Percentiles rank a stretch among this genome's conserved stretches.
Conservation (phyloP, 2,329 filamentous ascomycete genomes). For the Pyrenochaeta sp. region DNA sequence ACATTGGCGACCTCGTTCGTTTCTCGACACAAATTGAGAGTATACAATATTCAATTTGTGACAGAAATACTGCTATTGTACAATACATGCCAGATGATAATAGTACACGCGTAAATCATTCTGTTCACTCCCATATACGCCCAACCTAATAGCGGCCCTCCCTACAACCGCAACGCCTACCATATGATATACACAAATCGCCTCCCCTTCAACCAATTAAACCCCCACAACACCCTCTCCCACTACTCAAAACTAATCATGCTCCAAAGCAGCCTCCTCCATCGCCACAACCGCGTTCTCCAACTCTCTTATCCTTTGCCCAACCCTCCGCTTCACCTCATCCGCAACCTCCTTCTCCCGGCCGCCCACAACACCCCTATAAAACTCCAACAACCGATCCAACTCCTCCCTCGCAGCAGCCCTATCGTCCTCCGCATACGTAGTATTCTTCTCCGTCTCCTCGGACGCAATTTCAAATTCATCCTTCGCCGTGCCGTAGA, state of each 20-base stretch:
- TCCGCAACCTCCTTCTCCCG: slow-evolving; percentile 54
- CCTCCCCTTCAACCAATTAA: neutral
- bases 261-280: slow-evolving; percentile 60
- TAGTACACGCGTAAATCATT: neutral
- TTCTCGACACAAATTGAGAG: too few species aligned
- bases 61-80: neutral
- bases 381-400: slow-evolving; percentile 58
- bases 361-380: slow-evolving; percentile 53
- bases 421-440: slow-evolving; percentile 64
- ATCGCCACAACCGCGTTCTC: slow-evolving; percentile 60
- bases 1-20: too few species aligned
- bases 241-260: slow-evolving; percentile 49
- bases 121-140: neutral
- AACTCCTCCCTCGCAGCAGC: slow-evolving; percentile 63
- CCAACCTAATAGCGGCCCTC: neutral
- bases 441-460: slow-evolving; percentile 62
- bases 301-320: slow-evolving; percentile 62
- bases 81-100: neutral
- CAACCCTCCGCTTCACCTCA: slow-evolving; percentile 61
- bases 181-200: neutral
- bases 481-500: slow-evolving; percentile 50
- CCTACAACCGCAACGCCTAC: neutral
- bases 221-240: too few species aligned
- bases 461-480: slow-evolving; percentile 62
- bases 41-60: neutral